Conservation (phyloP, 2,329 filamentous ascomycete genomes). For the Delphinella strobiligena region DNA sequence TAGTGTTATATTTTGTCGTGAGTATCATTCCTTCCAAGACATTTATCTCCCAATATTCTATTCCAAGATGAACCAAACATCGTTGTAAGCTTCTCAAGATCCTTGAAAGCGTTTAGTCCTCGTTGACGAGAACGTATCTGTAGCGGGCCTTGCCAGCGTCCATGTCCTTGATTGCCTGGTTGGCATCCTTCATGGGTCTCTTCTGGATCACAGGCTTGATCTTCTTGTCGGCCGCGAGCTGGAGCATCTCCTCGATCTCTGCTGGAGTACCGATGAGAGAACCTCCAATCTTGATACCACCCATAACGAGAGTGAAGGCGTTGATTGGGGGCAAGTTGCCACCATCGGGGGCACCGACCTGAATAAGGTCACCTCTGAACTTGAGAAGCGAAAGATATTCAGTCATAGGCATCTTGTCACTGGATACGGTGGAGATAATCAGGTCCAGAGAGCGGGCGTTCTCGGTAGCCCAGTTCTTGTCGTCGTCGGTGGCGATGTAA, state of each 20-base stretch:
- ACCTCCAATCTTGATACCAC: slow-evolving; percentile 34
- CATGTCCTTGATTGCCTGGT: slow-evolving; percentile 45
- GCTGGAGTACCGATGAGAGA: slow-evolving; percentile 38
- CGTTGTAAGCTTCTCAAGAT: background rate
- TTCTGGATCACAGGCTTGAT: slow-evolving; percentile 52
- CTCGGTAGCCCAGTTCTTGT: slow-evolving; percentile 45
- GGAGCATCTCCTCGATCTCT: slow-evolving; percentile 50
- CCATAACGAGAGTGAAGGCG: slow-evolving; percentile 45
- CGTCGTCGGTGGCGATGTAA: slow-evolving; percentile 43
- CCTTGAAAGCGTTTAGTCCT: slow-evolving; percentile 7
- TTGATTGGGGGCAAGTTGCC: slow-evolving; percentile 38
- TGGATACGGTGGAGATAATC: slow-evolving; percentile 46
- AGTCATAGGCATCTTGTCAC: slow-evolving; percentile 48
- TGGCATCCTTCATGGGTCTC: slow-evolving; percentile 45
- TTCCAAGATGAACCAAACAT: background rate
- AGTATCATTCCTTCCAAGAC: too few relatives aligned
- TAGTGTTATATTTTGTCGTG: too few relatives aligned
- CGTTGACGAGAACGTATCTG: slow-evolving; percentile 27
- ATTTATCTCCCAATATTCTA: too few relatives aligned
- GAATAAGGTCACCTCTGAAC: slow-evolving; percentile 47
- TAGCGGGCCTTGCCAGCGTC: slow-evolving; percentile 41
- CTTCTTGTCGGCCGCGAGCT: slow-evolving; percentile 45
- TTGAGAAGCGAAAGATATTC: slow-evolving; percentile 49
- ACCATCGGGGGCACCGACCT: slow-evolving; percentile 52
- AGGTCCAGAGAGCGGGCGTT: slow-evolving; percentile 41